A percentile compares a stretch with the other conserved stretches of the same genome.
Conservation (phyloP, 768 basidiomycete species). For the Lactarius akahatsu region DNA sequence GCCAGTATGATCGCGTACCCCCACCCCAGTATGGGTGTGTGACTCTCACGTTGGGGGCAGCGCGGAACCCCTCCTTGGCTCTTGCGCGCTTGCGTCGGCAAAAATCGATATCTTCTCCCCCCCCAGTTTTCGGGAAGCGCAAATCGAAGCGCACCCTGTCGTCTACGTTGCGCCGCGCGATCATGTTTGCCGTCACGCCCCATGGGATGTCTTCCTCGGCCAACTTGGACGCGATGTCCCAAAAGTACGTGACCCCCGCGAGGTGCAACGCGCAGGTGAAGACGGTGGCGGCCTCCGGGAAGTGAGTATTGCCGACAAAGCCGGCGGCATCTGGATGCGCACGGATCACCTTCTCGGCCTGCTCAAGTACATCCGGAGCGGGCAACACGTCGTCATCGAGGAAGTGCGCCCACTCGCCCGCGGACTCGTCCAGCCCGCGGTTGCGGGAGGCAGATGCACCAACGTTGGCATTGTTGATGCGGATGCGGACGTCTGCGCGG, state of each 20-base stretch:
- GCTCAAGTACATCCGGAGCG: conserved; percentile 41
- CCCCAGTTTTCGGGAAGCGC: conserved; percentile 59
- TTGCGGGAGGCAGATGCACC: conserved; percentile 58
- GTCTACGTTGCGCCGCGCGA: conserved; percentile 45
- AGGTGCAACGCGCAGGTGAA: conserved; percentile 57
- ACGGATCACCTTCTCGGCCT: conserved; percentile 50
- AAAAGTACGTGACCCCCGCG: conserved; percentile 58
- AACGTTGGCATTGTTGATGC: conserved; percentile 46
- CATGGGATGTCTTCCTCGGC: conserved; percentile 48
- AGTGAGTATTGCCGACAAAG: conserved; percentile 52
- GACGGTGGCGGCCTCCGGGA: conserved; percentile 48
- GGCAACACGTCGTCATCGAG: conserved; percentile 61
- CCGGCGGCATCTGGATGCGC: conserved; percentile 48
- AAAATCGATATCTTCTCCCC: conserved; percentile 64
- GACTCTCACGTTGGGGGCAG: conserved; percentile 50
- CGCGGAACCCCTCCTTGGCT: conserved; percentile 44
- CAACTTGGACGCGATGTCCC: conserved; percentile 57
- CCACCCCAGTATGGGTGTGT: conserved; percentile 59
- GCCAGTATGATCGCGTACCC: conserved; percentile 47
- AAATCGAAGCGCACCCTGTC: conserved; percentile 49
- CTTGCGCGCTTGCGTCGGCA: conserved; percentile 47
- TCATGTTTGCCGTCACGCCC: conserved; percentile 63
- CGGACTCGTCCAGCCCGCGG: conserved; percentile 51
- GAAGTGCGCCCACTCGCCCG: conserved; percentile 58
- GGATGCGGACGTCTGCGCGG: conserved; percentile 54